phyloP scores from a whole-genome alignment of 306 rosid genomes.

The Delonix regia region DNA sequence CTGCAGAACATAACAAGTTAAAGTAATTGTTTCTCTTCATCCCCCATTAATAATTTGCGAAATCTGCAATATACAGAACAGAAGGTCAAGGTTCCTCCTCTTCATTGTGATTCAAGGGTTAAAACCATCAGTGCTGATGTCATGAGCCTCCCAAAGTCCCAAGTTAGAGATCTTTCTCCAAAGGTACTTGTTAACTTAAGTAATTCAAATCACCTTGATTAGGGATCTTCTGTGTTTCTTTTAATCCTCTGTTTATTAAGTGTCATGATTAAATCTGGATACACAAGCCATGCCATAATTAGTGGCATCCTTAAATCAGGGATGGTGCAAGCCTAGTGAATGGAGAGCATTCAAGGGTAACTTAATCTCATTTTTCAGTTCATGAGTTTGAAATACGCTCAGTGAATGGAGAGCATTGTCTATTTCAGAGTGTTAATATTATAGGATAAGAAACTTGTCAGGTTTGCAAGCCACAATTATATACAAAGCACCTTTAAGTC shows the following conservation, averaged over 20 bases:
- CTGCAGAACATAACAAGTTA: background rate
- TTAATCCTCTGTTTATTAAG: background rate
- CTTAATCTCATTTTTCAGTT: background rate
- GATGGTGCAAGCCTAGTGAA: no score
- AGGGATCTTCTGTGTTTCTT: background rate
- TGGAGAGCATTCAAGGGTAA: no score
- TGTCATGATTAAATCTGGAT: background rate
- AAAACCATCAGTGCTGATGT: conserved; percentile 76
- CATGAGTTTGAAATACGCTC: background rate
- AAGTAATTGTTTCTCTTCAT: background rate
- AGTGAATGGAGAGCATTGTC: background rate
- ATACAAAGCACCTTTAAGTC: background rate
- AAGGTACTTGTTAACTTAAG: conserved; percentile 45
- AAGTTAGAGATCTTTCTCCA: conserved; percentile 63
- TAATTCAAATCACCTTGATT: background rate
- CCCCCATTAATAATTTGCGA: background rate
- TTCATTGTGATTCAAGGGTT: conserved; percentile 83
- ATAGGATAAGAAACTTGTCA: background rate
- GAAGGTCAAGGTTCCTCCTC: conserved; percentile 84
- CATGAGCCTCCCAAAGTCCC: conserved; percentile 57
- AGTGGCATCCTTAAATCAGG: background rate
- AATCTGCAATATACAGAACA: conserved; percentile 61
- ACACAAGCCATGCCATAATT: background rate
- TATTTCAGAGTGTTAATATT: background rate
- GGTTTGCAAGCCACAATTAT: background rate